These are phyloP conservation scores for Piper longum DNA, from an alignment of 164 flowering plant genomes.

Conservation along the genomic window DNA sequence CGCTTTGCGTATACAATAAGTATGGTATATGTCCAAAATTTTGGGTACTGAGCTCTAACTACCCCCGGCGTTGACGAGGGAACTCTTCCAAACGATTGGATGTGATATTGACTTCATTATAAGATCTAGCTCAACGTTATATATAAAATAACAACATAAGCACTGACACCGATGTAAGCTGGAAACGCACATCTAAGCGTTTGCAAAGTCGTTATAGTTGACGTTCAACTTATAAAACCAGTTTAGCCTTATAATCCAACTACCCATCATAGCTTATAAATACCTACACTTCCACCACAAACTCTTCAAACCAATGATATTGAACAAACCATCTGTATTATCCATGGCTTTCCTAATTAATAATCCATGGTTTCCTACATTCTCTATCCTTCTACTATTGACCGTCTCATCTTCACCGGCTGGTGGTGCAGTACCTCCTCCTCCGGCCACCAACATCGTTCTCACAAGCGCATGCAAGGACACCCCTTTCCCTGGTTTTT, in stretches of 20 bases:
- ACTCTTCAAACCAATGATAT: background rate
- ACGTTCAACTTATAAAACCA: background rate
- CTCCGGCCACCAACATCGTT: background rate
- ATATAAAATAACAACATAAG: background rate
- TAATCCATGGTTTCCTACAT: background rate
- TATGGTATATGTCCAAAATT: too few relatives aligned
- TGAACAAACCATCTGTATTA: background rate
- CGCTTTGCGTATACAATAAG: too few relatives aligned
- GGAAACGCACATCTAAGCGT: background rate
- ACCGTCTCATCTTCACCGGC: conserved; percentile 3
- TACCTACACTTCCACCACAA: background rate
- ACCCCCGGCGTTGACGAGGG: background rate
- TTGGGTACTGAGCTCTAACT: too few relatives aligned
- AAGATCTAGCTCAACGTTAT: background rate
- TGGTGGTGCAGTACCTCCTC: conserved; percentile 3
- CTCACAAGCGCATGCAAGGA: conserved; percentile 4
- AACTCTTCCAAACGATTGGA: background rate
- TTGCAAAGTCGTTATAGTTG: conserved; percentile 1
- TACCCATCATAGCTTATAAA: background rate
- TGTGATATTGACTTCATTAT: background rate
- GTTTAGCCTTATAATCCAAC: background rate
- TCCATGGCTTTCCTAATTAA: too few relatives aligned
- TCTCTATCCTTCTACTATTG: conserved; percentile 1
- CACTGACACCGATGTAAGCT: background rate
- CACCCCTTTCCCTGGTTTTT: conserved; percentile 8